A percentile compares a stretch with the other conserved stretches of the same genome.
These are phyloP conservation scores for Tylopilus sp. DNA, from an alignment of 768 basidiomycete genomes.

Conservation along the genomic window DNA sequence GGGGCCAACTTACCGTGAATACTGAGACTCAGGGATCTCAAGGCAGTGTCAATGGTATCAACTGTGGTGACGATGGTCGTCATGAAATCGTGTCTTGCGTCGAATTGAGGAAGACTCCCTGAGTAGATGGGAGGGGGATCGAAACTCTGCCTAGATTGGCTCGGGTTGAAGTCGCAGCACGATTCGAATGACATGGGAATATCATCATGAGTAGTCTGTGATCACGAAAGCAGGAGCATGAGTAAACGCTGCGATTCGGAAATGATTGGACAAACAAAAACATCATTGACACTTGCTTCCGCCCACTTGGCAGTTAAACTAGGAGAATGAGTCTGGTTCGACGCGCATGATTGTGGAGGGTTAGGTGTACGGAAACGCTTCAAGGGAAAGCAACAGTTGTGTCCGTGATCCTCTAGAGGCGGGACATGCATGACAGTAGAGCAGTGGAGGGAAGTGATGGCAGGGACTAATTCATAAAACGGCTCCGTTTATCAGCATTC, in stretches of 20 bases:
- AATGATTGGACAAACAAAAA: conserved; percentile 7
- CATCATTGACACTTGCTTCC: neutral
- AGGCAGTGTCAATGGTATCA: conserved; percentile 45
- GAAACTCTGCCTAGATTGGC: conserved; percentile 16
- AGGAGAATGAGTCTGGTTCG: neutral
- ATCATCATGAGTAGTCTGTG: conserved; percentile 11
- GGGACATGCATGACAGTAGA: conserved; percentile 20
- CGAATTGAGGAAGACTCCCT: conserved; percentile 13
- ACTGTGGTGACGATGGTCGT: conserved; percentile 52
- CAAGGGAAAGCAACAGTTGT: conserved; percentile 20
- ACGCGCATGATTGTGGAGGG: neutral
- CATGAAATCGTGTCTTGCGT: conserved; percentile 37
- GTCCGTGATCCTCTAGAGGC: conserved; percentile 23
- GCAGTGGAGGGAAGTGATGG: conserved; percentile 4
- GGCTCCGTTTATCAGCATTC: conserved; percentile 30
- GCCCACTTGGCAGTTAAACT: conserved; percentile 3
- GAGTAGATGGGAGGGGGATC: conserved; percentile 44
- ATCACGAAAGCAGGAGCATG: neutral
- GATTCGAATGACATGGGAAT: conserved; percentile 36
- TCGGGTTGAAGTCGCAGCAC: conserved; percentile 43
- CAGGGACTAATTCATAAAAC: conserved; percentile 16
- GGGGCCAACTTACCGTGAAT: conserved; percentile 57
- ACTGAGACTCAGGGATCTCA: conserved; percentile 63
- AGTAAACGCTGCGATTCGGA: neutral
- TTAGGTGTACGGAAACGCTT: conserved; percentile 16